phyloP scores from a whole-genome alignment of 164 flowering plant genomes.

The Pachysandra terminalis region DNA sequence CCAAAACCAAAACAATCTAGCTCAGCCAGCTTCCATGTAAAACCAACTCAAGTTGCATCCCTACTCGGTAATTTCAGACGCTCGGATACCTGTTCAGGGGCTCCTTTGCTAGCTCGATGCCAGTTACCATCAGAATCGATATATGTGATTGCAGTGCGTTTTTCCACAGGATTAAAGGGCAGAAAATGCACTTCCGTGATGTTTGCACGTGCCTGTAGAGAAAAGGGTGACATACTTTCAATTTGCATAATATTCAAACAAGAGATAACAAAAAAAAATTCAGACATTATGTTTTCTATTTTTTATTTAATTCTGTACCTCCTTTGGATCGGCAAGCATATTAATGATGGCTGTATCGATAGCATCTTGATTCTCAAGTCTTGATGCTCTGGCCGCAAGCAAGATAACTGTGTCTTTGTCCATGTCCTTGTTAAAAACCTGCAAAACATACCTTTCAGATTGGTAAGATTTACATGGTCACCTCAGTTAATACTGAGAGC shows the following conservation, averaged over 20 bases:
- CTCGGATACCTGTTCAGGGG: slow-evolving; percentile 77
- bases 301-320: slow-evolving; percentile 39
- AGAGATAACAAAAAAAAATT: not conserved
- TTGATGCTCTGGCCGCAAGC: slow-evolving; percentile 83
- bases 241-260: not conserved
- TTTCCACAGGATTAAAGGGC: slow-evolving; percentile 90
- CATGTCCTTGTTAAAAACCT: slow-evolving; percentile 67
- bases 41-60: too few species aligned
- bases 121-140: slow-evolving; percentile 73
- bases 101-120: slow-evolving; percentile 91
- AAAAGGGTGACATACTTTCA: not conserved
- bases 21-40: too few species aligned
- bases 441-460: slow-evolving; percentile 6
- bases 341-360: slow-evolving; percentile 77
- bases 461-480: not conserved
- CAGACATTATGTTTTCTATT: not conserved
- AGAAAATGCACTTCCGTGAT: slow-evolving; percentile 78
- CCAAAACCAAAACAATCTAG: too few species aligned
- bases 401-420: slow-evolving; percentile 63
- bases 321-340: slow-evolving; percentile 91
- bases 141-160: slow-evolving; percentile 84
- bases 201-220: slow-evolving; percentile 65
- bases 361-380: slow-evolving; percentile 90
- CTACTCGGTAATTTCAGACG: not conserved
- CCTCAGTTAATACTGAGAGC: not conserved